Evolutionary conservation across 495 filamentous ascomycete species (phyloP).

Genomic region (Xylaria venustula): DNA sequence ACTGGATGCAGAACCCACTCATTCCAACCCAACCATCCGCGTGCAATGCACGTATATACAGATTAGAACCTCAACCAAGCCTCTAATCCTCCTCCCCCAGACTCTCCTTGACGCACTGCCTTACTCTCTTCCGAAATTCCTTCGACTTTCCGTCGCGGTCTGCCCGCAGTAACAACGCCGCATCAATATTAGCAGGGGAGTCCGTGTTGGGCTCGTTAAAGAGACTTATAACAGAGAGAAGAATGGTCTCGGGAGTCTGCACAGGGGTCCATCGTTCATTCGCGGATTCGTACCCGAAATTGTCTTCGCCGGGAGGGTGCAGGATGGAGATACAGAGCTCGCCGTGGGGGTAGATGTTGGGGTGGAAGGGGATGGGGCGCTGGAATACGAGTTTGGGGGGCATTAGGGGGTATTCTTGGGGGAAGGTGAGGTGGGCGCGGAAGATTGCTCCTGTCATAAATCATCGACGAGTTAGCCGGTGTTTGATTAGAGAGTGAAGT

Average conservation of each 20-base stretch:
- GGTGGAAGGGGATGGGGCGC: conserved; percentile 82
- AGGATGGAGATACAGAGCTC: conserved; percentile 97
- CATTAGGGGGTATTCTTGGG: conserved; percentile 78
- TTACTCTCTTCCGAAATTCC: conserved; percentile 74
- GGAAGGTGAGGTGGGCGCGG: conserved; percentile 75
- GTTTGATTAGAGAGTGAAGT: no score
- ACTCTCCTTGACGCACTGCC: conserved; percentile 80
- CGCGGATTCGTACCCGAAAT: conserved; percentile 92
- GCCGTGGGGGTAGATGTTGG: conserved; percentile 89
- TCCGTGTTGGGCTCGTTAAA: conserved; percentile 92
- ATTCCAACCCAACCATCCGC: no score
- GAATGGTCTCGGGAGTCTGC: conserved; percentile 92
- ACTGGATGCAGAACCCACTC: no score
- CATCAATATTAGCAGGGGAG: conserved; percentile 93
- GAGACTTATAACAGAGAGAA: conserved; percentile 90
- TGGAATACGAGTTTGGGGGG: conserved; percentile 93
- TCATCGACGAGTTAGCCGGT: no score
- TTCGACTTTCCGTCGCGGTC: conserved; percentile 59
- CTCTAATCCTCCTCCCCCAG: conserved; percentile 64
- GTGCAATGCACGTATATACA: no score
- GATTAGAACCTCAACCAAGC: no score
- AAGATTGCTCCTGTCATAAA: conserved; percentile 97
- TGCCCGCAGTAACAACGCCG: conserved; percentile 81
- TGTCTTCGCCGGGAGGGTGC: conserved; percentile 93
- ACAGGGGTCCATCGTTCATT: conserved; percentile 95